A percentile compares a stretch with the other conserved stretches of the same genome.
Evolutionary conservation across 1,284 basidiomycete genomes (phyloP).

Genomic region (Naganishia albida): DNA sequence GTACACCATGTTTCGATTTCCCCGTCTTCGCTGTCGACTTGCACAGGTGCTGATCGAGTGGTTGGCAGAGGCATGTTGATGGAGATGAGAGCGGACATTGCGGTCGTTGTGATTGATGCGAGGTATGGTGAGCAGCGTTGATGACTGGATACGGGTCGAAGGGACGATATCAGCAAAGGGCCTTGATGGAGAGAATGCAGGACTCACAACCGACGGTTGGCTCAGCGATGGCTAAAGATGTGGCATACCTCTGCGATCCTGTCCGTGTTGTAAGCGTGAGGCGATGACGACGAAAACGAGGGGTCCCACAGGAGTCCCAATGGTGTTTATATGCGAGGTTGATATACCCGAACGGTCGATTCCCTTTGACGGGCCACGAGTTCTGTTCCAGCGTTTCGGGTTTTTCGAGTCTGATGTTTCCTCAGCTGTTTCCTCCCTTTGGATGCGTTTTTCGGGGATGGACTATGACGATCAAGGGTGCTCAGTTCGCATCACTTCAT

Average conservation of each 20-base stretch:
- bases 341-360: not conserved
- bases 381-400: not conserved
- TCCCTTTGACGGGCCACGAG: not conserved
- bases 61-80: conserved; percentile 4
- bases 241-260: conserved; percentile 5
- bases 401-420: too few species aligned
- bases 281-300: not conserved
- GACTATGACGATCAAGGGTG: not conserved
- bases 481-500: not conserved
- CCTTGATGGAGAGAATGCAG: too few species aligned
- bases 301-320: conserved; percentile 1
- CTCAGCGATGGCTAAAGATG: conserved; percentile 7
- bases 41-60: not conserved
- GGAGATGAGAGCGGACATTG: conserved; percentile 6
- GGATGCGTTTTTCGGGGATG: not conserved
- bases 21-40: conserved; percentile 21
- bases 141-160: not conserved
- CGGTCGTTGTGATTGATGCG: not conserved
- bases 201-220: conserved; percentile 19
- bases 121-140: conserved; percentile 5
- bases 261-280: not conserved
- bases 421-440: conserved; percentile 2
- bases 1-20: conserved; percentile 31
- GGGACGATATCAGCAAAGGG: not conserved
- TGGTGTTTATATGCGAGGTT: not conserved